Percentiles rank a stretch among this genome's conserved stretches.
Conservation (phyloP, 2,329 filamentous ascomycete species). For the Calonectria ilicicola region DNA sequence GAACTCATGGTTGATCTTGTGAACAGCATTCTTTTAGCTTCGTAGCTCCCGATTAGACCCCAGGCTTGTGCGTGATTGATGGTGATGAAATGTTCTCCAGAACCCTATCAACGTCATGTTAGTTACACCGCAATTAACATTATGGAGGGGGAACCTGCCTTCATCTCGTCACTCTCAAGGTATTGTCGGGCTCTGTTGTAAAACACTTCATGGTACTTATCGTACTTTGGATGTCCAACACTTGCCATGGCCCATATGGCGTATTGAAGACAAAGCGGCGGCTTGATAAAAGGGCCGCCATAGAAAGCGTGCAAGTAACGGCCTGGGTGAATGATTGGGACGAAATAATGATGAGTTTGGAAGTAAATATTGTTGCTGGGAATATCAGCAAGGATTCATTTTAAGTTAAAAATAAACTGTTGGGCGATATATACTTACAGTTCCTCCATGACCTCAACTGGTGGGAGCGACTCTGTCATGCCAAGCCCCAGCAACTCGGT, state of each 20-base stretch:
- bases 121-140: background rate
- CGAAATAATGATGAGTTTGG: slow-evolving; percentile 75
- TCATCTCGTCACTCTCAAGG: slow-evolving; percentile 86
- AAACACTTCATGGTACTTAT: slow-evolving; percentile 78
- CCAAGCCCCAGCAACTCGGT: slow-evolving; percentile 78
- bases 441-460: slow-evolving; percentile 83
- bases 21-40: slow-evolving; percentile 88
- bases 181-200: slow-evolving; percentile 88
- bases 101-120: slow-evolving; percentile 58
- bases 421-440: slow-evolving; percentile 66
- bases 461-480: slow-evolving; percentile 83
- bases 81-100: slow-evolving; percentile 84
- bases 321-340: slow-evolving; percentile 83
- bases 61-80: slow-evolving; percentile 86
- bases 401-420: background rate
- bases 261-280: slow-evolving; percentile 86
- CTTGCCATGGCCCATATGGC: slow-evolving; percentile 89
- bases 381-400: slow-evolving; percentile 8
- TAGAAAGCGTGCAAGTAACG: slow-evolving; percentile 83
- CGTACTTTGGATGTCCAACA: slow-evolving; percentile 78
- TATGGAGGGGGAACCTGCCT: slow-evolving; percentile 52
- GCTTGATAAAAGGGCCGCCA: slow-evolving; percentile 77
- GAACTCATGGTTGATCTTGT: slow-evolving; percentile 87
- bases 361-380: slow-evolving; percentile 81
- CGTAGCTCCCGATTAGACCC: slow-evolving; percentile 79